Base-by-base conservation (phyloP, 2,329 filamentous ascomycete genomes). In the Calonectria naviculata region DNA sequence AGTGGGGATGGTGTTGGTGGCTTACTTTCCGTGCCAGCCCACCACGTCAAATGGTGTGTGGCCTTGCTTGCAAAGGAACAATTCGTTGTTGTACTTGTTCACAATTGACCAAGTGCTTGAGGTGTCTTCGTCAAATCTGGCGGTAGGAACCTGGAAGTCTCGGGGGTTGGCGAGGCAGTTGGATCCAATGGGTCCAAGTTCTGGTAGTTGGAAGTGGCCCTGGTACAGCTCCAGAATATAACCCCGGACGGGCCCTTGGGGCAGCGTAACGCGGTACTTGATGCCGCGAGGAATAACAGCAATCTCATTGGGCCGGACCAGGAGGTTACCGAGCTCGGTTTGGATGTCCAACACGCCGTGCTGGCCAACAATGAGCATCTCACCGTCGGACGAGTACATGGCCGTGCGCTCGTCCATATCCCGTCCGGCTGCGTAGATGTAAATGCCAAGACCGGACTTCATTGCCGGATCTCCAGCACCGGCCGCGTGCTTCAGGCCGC, bases 341-440 rank as follows among this genome's bases (percentile, higher is more conserved):
- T 92, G 89, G 68, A 96, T 93, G 76, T 95, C 93, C 46, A 96
- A 84, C 6, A 88, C 87, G 0, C 94, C 94, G 70, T 93, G 89
- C 79, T 96, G 94, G 4, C 92, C 88, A 4, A 96, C 93, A 71
- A 96, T 91, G 42, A 95, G 83, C 78, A 94, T 89, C 80, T 96
- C 94, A 9, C 94, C 94, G 78, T 96, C 94, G 0, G 94, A 93
- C 5, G 93, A 95, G 85, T 95, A 97, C 83, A 95, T 95, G 0
- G 94, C 94, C 62, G 92, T 87, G 26, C 89, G 88, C 12, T 86
- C 84, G 52, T 87, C 86, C 95, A 98, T 97, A 79, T 92, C 91
- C 78, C 89, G 91, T 12, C 93, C 93, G 0, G 93, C 94, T 1
- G 93, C 92, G 78, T 94, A 97, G 66, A 97, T 90, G 81, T 93